Conservation (phyloP, 345 rosid genomes). For the Bruguiera gymnorhiza region DNA sequence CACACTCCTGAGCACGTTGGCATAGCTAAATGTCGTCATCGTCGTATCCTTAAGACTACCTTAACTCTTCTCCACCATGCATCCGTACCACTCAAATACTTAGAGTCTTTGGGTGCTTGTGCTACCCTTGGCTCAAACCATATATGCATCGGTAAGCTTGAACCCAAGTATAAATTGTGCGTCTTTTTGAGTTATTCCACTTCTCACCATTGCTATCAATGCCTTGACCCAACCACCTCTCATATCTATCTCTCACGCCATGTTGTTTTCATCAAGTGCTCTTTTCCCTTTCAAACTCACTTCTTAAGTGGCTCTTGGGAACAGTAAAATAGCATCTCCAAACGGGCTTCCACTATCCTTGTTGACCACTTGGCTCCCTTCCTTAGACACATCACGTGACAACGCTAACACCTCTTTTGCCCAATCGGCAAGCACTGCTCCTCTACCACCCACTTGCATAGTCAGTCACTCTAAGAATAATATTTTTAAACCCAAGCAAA, state of each 20-base stretch:
- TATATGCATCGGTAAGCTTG: background rate
- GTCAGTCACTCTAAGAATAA: background rate
- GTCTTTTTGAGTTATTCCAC: background rate
- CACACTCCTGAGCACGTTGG: background rate
- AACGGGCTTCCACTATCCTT: background rate
- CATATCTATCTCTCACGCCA: background rate
- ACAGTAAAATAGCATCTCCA: background rate
- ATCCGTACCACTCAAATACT: background rate
- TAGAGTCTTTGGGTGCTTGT: background rate
- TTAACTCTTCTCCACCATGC: background rate
- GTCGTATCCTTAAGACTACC: background rate
- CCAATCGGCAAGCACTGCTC: background rate
- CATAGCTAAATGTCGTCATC: background rate
- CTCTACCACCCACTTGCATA: background rate
- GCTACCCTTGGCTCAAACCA: background rate
- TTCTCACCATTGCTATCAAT: background rate
- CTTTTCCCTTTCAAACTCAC: background rate
- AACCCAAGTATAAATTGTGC: background rate
- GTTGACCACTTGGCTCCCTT: no score
- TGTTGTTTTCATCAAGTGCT: background rate
- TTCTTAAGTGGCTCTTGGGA: background rate
- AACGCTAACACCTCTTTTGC: no score
- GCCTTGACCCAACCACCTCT: background rate
- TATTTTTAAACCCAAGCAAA: background rate
- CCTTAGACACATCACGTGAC: background rate